Evolutionary conservation across 768 basidiomycete species (phyloP).

Genomic region (Floccularia luteovirens): DNA sequence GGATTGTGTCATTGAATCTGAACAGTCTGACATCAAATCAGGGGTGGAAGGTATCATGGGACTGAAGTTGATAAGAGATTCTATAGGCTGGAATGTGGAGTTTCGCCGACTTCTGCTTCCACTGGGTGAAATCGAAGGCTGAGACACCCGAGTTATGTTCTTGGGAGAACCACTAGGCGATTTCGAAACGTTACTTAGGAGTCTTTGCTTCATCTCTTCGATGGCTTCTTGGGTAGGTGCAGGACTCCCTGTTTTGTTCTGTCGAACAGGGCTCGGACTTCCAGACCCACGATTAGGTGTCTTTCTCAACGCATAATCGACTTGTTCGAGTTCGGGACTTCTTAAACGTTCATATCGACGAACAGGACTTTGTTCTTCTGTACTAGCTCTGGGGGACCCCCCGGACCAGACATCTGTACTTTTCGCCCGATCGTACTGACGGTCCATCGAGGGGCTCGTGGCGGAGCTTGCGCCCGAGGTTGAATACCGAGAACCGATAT

Average conservation of each 20-base stretch:
- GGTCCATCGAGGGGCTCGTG: slow-evolving; percentile 10
- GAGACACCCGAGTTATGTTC: slow-evolving; percentile 11
- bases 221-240: slow-evolving; percentile 40
- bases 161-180: slow-evolving; percentile 14
- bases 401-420: no score
- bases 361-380: slow-evolving; percentile 9
- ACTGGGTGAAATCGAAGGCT: slow-evolving; percentile 13
- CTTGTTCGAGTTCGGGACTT: slow-evolving; percentile 12
- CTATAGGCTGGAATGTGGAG: slow-evolving; percentile 7
- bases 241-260: slow-evolving; percentile 19
- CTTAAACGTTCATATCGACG: slow-evolving; percentile 17
- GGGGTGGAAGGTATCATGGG: slow-evolving; percentile 40
- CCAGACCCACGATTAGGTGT: slow-evolving; percentile 11
- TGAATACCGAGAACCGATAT: slow-evolving; percentile 14
- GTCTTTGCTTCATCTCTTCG: slow-evolving; percentile 57
- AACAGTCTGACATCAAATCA: slow-evolving; percentile 52
- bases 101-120: not conserved
- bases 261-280: slow-evolving; percentile 16
- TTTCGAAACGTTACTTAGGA: slow-evolving; percentile 24
- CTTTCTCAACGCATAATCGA: slow-evolving; percentile 5
- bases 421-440: slow-evolving; percentile 3
- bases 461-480: slow-evolving; percentile 13
- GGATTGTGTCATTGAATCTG: slow-evolving; percentile 45
- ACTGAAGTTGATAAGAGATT: slow-evolving; percentile 6
- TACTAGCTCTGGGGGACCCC: slow-evolving; percentile 9